phyloP scores from a whole-genome alignment of 1,284 basidiomycete genomes.

The Phlebopus sp. region DNA sequence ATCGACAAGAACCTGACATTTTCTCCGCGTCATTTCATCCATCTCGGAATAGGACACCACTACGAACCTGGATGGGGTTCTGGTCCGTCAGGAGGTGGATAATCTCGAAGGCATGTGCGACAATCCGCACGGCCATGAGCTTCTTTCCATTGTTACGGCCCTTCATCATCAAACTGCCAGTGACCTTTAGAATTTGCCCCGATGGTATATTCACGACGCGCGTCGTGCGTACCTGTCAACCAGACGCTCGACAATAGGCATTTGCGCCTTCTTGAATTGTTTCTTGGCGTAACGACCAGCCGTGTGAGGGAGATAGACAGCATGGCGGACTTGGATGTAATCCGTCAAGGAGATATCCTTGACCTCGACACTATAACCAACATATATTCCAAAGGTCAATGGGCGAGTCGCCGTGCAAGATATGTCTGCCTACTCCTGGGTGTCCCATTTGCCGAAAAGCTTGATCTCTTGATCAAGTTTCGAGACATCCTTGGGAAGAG shows the following conservation, averaged over 20 bases:
- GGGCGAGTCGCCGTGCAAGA: conserved; percentile 6
- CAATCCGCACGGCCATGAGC: conserved; percentile 98
- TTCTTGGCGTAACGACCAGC: conserved; percentile 99
- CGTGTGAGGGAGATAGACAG: conserved; percentile 97
- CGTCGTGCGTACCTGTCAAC: conserved; percentile 80
- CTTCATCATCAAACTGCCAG: conserved; percentile 95
- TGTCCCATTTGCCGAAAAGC: conserved; percentile 97
- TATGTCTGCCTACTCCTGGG: conserved; percentile 74
- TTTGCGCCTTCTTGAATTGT: conserved; percentile 99
- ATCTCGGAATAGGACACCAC: not conserved
- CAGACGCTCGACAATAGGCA: conserved; percentile 99
- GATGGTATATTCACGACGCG: not conserved
- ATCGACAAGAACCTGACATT: conserved; percentile 84
- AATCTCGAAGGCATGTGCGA: conserved; percentile 99
- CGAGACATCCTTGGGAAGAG: conserved; percentile 83
- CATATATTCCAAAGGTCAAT: conserved; percentile 10
- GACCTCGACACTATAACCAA: conserved; percentile 79
- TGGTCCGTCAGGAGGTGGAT: conserved; percentile 99
- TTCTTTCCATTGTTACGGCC: conserved; percentile 99
- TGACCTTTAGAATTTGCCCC: conserved; percentile 2
- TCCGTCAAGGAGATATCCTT: conserved; percentile 99
- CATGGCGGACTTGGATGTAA: conserved; percentile 99
- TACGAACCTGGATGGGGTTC: conserved; percentile 95
- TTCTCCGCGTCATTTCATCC: not conserved
- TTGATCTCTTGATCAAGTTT: conserved; percentile 87